phyloP scores from a whole-genome alignment of 106 monocot species.

The Hemerocallis citrina region DNA sequence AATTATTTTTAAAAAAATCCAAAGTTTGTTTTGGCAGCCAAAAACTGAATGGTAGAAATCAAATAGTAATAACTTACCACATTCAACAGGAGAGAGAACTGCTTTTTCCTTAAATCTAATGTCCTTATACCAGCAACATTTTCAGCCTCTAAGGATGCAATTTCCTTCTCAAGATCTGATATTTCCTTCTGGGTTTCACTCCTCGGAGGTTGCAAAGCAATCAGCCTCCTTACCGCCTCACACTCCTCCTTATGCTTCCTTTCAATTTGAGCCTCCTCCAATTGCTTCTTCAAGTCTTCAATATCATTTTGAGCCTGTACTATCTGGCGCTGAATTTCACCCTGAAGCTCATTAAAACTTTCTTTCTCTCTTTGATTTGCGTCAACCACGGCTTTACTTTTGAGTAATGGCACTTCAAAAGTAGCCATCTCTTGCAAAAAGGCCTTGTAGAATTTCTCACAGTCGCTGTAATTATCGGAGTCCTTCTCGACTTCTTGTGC shows the following conservation, averaged over 20 bases:
- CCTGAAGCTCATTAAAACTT: conserved; percentile 61
- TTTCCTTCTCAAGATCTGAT: conserved; percentile 73
- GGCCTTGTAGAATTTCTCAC: conserved; percentile 63
- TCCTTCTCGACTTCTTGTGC: conserved; percentile 82
- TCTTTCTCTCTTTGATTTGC: conserved; percentile 86
- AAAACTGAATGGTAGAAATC: not conserved
- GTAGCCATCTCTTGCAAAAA: conserved; percentile 84
- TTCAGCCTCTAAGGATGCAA: conserved; percentile 70
- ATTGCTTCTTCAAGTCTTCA: conserved; percentile 59
- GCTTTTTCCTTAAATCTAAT: conserved; percentile 82
- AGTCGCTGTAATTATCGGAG: conserved; percentile 46
- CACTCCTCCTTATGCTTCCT: conserved; percentile 97
- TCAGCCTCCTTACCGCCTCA: conserved; percentile 74
- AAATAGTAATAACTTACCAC: conserved; percentile 44
- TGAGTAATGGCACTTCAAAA: conserved; percentile 79
- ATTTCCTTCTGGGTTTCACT: conserved; percentile 73
- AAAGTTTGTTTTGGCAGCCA: no score
- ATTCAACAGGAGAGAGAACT: conserved; percentile 82
- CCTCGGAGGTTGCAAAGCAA: conserved; percentile 81
- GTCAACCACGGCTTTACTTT: conserved; percentile 82
- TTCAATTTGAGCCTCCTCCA: conserved; percentile 80
- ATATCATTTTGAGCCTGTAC: conserved; percentile 62
- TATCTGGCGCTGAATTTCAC: conserved; percentile 57
- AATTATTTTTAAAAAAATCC: no score
- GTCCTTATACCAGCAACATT: conserved; percentile 55